A percentile compares a stretch with the other conserved stretches of the same genome.
phyloP scores from a whole-genome alignment of 768 basidiomycete species.

The Suillus occidentalis region DNA sequence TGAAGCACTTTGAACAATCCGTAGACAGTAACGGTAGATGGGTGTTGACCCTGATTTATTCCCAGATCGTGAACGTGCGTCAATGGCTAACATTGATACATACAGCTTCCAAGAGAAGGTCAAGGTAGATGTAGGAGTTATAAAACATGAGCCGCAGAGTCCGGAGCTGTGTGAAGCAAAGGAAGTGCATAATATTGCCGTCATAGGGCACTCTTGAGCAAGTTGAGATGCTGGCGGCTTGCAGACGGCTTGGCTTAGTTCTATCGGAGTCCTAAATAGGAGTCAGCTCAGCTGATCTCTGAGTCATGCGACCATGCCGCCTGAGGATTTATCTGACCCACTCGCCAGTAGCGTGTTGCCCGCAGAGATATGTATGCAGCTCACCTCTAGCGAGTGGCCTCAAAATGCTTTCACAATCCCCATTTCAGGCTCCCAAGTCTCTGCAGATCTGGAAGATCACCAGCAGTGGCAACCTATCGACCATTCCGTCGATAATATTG shows the following conservation, averaged over 20 bases:
- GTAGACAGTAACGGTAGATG: not conserved
- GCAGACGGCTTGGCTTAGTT: too few species aligned
- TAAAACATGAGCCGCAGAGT: not conserved
- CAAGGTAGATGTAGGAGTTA: not conserved
- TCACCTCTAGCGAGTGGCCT: not conserved
- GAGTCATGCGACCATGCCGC: too few species aligned
- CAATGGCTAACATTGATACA: not conserved
- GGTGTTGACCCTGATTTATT: not conserved
- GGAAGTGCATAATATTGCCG: too few species aligned
- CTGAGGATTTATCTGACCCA: not conserved
- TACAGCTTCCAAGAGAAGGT: not conserved
- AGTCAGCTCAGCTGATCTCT: too few species aligned
- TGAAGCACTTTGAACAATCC: not conserved
- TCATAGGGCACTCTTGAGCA: too few species aligned
- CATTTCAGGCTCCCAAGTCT: not conserved
- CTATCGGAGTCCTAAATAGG: too few species aligned
- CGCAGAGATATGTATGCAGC: not conserved
- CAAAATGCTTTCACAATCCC: not conserved
- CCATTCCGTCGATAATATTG: not conserved
- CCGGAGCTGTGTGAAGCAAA: not conserved
- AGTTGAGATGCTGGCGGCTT: too few species aligned
- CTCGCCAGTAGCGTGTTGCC: not conserved
- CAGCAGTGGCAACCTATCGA: not conserved
- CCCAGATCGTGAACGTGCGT: not conserved
- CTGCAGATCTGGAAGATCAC: not conserved